Conservation (phyloP, 176 grass and related monocot genomes). For the Hordeum marinum region DNA sequence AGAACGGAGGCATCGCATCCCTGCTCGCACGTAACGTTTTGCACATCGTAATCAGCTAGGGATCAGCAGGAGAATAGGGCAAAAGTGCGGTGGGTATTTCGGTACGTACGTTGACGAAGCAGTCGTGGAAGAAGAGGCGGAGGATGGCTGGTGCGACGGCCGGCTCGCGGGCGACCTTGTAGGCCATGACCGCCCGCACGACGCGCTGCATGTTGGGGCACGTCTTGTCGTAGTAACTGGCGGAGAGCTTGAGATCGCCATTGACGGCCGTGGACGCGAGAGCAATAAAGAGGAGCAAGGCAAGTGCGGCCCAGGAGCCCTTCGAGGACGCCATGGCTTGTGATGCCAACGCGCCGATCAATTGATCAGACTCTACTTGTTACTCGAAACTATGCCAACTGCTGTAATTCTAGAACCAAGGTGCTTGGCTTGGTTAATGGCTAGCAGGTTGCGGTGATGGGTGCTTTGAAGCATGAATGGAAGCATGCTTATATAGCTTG, state of each 20-base stretch:
- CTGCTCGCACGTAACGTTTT: neutral
- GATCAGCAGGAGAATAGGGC: no score
- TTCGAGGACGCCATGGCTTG: neutral
- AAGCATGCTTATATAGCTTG: neutral
- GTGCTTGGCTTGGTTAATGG: neutral
- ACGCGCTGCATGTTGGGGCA: slow-evolving; percentile 37
- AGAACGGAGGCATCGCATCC: slow-evolving; percentile 63
- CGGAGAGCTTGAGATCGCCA: neutral
- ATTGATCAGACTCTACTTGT: no score
- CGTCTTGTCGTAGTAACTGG: slow-evolving; percentile 38
- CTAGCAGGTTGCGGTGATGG: neutral
- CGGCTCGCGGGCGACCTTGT: slow-evolving; percentile 18
- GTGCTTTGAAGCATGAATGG: neutral
- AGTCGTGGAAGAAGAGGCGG: slow-evolving; percentile 84
- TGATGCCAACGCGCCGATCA: no score
- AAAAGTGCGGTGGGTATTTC: no score
- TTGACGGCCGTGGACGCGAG: neutral
- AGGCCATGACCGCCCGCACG: slow-evolving; percentile 34
- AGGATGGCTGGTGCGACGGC: slow-evolving; percentile 53
- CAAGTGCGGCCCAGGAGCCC: neutral
- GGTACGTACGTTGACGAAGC: slow-evolving; percentile 52
- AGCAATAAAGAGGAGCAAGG: neutral
- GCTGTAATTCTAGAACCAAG: no score
- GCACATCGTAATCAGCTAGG: neutral
- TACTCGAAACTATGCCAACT: no score